phyloP scores from a whole-genome alignment of 176 grass and related monocot species.

The Oryza meyeriana region DNA sequence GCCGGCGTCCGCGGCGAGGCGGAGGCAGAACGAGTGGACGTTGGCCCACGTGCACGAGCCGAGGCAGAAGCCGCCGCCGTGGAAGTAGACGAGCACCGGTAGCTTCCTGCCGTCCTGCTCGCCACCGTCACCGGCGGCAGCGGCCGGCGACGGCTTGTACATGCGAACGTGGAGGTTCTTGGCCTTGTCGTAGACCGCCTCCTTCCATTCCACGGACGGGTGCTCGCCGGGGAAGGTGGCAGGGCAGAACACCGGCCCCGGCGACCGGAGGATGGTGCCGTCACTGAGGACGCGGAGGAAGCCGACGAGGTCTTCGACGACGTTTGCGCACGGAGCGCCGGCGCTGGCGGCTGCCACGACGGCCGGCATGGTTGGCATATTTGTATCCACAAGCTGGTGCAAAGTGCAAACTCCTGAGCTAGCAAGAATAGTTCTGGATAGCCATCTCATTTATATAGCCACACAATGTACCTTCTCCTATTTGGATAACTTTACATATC shows the following conservation, averaged over 20 bases:
- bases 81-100: conserved; percentile 67
- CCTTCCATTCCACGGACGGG: conserved; percentile 62
- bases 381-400: not conserved
- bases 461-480: not conserved
- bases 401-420: not conserved
- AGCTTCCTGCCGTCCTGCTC: conserved; percentile 25
- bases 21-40: conserved; percentile 75
- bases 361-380: conserved; percentile 37
- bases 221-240: conserved; percentile 33
- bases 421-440: not conserved
- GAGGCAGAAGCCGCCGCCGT: conserved; percentile 83
- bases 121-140: not conserved
- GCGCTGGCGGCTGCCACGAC: not conserved
- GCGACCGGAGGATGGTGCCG: conserved; percentile 43
- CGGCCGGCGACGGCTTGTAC: conserved; percentile 40
- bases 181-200: conserved; percentile 49
- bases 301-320: conserved; percentile 39
- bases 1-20: conserved; percentile 52
- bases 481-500: not conserved
- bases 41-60: conserved; percentile 81
- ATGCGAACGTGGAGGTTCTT: conserved; percentile 63
- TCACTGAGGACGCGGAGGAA: conserved; percentile 44
- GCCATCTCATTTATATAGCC: not conserved
- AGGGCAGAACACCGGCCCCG: conserved; percentile 37
- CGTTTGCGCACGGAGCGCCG: not conserved